A percentile compares a stretch with the other conserved stretches of the same genome.
phyloP scores from a whole-genome alignment of 495 filamentous ascomycete species.

The Poronia punctata region DNA sequence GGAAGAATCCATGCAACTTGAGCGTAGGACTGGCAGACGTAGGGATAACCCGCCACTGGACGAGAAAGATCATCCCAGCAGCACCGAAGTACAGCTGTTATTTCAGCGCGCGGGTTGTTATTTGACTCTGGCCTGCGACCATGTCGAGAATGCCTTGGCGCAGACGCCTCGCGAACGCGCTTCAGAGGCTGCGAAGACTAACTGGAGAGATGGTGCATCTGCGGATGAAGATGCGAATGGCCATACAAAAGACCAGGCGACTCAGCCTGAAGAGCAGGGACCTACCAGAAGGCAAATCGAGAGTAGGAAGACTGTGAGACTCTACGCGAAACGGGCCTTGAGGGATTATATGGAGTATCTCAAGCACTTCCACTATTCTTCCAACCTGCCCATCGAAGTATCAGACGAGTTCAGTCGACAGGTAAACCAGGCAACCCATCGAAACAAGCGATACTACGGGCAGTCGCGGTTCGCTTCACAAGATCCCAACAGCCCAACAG shows the following conservation, averaged over 20 bases:
- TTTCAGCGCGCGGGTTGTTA: conserved; percentile 74
- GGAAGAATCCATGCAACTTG: conserved; percentile 32
- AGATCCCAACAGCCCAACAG: conserved; percentile 23
- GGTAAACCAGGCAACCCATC: conserved; percentile 50
- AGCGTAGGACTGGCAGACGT: conserved; percentile 31
- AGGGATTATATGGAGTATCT: conserved; percentile 64
- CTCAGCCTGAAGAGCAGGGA: conserved; percentile 31
- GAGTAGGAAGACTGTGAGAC: conserved; percentile 58
- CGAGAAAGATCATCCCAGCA: conserved; percentile 65
- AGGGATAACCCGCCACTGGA: conserved; percentile 50
- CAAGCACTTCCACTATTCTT: conserved; percentile 67
- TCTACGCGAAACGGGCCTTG: conserved; percentile 65
- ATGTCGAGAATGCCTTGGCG: conserved; percentile 49
- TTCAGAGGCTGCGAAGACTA: conserved; percentile 6
- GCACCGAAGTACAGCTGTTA: conserved; percentile 63
- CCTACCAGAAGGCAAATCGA: conserved; percentile 43
- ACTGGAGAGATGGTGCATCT: background rate
- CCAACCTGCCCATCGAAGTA: conserved; percentile 55
- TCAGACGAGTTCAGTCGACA: conserved; percentile 61
- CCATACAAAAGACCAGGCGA: conserved; percentile 8
- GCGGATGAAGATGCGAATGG: conserved; percentile 11
- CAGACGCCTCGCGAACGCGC: conserved; percentile 10
- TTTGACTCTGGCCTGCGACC: conserved; percentile 59
- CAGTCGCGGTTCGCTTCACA: conserved; percentile 20
- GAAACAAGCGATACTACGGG: conserved; percentile 27